Base-by-base conservation (phyloP, 176 grass and related monocot species). In the Metroxylon sagu region DNA sequence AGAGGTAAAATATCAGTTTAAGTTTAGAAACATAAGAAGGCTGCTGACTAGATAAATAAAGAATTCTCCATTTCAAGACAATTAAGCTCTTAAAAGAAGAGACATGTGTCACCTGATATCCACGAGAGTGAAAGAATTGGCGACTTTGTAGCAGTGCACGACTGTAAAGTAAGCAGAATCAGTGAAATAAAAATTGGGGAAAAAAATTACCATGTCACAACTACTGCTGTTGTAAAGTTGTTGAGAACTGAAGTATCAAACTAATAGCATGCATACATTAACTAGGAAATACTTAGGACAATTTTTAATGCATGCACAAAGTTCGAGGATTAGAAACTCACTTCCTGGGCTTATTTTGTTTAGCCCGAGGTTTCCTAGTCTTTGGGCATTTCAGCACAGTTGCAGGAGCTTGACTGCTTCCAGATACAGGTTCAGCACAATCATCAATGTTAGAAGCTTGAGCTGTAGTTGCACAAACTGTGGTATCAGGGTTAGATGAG, bases 71-170 rank as follows among this genome's bases (percentile, higher is more conserved):
- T 29, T 3, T 29, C 28, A 4, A 29, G 28, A 29, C 3, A 29
- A 29, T 29, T 29, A 56, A 56, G 6, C 48, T 17, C 5, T 29
- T 29, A 29, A 29, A 29, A 29, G 28, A 29, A 29, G 28, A 6
- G 16, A 3, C 73, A 54, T 61, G 54, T 58, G 51, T 77, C 65
- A 97, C 90, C 82, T 95, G 90, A 76, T 67, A 71, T 49, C 70
- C 83, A 60, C 84, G 85, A 65, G 90, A 95, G 66, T 95, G 90
- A 58, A 86, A 89, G 75, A 95, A 86, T 15, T 95, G 86, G 14
- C 77, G 80, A 49, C 79, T 90, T 74, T 84, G 74, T 54, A 95
- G 77, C 53, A 86, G 53, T 61, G 65, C 70, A 5, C 57, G 80
- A 72, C 90, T 95, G 74, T 61, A 26, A 76, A 30, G 79, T 59